Conservation (phyloP, 2,329 filamentous ascomycete species). For the Trichocomaceae sp. region DNA sequence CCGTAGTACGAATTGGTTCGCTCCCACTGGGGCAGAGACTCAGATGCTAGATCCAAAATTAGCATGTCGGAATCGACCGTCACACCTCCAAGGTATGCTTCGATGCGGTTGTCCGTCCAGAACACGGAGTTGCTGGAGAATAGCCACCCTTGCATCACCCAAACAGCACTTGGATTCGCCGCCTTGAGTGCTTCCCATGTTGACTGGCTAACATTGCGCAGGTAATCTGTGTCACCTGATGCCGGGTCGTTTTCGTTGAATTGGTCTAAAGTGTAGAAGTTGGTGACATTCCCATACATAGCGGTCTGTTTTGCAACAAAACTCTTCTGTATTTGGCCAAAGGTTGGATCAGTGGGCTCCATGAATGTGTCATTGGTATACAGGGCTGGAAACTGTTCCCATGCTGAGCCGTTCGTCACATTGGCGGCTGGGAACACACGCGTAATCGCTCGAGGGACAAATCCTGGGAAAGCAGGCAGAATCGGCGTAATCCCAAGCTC, state of each 20-base stretch:
- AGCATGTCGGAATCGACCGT: constrained; percentile 42
- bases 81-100: constrained; percentile 46
- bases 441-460: constrained; percentile 41
- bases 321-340: constrained; percentile 38
- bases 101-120: constrained; percentile 45
- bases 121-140: constrained; percentile 43
- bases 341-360: constrained; percentile 41
- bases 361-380: constrained; percentile 46
- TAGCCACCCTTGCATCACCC: constrained; percentile 52
- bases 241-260: constrained; percentile 48
- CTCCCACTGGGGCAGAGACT: constrained; percentile 47
- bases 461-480: constrained; percentile 47
- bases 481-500: constrained; percentile 50
- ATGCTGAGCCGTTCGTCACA: constrained; percentile 40
- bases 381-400: constrained; percentile 36
- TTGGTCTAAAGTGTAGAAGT: constrained; percentile 48
- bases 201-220: constrained; percentile 37
- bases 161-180: constrained; percentile 44
- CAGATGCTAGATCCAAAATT: constrained; percentile 47
- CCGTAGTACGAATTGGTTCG: constrained; percentile 46
- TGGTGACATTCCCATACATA: constrained; percentile 44
- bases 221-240: constrained; percentile 41
- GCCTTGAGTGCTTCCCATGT: constrained; percentile 45
- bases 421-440: constrained; percentile 38
- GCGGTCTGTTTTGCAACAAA: constrained; percentile 44